Conservation (phyloP, 129 eudicot genomes). For the Arctium lappa region DNA sequence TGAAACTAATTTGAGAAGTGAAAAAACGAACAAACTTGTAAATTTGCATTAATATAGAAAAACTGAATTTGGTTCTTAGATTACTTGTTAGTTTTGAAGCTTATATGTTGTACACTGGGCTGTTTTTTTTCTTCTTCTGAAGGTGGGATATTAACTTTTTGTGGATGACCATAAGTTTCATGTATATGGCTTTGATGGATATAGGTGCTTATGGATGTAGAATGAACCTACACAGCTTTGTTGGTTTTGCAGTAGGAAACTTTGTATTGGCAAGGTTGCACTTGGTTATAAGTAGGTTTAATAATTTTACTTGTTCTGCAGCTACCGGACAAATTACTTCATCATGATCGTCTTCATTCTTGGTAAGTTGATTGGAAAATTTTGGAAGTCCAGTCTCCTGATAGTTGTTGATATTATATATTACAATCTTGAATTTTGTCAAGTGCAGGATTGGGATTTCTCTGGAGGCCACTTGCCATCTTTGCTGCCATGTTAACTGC, state of each 20-base stretch:
- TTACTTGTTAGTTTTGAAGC: not conserved
- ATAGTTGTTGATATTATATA: not conserved
- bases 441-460: constrained; percentile 72
- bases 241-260: not conserved
- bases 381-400: not conserved
- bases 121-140: no score
- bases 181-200: not conserved
- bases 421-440: not conserved
- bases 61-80: not conserved
- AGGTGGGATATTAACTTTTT: not conserved
- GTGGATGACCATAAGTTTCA: not conserved
- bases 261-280: not conserved
- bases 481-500: constrained; percentile 80
- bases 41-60: not conserved
- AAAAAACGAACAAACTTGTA: not conserved
- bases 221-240: not conserved
- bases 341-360: constrained; percentile 73
- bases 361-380: constrained; percentile 41
- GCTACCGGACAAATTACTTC: constrained; percentile 90
- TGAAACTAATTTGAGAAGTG: not conserved
- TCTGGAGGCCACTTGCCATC: constrained; percentile 85
- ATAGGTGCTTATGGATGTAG: not conserved
- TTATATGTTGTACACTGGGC: not conserved
- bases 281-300: not conserved
- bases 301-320: constrained; percentile 30